Base-by-base conservation (phyloP, 257 asterid species). In the Craterostigma plantagineum region DNA sequence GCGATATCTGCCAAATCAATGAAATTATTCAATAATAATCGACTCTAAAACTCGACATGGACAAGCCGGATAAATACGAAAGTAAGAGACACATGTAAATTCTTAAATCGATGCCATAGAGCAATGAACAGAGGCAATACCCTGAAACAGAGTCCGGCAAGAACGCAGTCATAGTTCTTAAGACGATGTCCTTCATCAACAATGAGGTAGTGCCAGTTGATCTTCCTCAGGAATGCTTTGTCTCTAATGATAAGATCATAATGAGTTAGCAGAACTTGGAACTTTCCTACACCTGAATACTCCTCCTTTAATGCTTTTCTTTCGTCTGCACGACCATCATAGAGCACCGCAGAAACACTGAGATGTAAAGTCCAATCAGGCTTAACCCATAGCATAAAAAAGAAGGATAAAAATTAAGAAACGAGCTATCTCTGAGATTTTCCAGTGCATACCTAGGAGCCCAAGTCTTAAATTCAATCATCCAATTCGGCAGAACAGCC, bases 111-210 rank as follows among this genome's bases (percentile, higher is more conserved):
- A 23, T 23, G 30, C 6, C 30, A 23, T 6, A 23, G 30, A 23
- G 6, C 30, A 23, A 23, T 2, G 6, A 23, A 23, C 30, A 23
- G 30, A 65, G 62, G 45, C 39, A 65, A 54, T 75, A 90, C 99
- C 99, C 91, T 43, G 92, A 59, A 55, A 75, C 38, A 83, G 66
- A 67, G 99, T 90, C 64, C 78, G 45, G 92, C 83, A 65, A 90
- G 95, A 57, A 83, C 95, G 58, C 84, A 90, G 47, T 90, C 99
- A 10, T 57, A 86, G 60, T 90, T 90, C 65, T 90, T 83, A 40
- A 90, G 76, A 35, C 95, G 78, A 63, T 90, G 99, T 33, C 99
- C 99, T 80, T 90, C 99, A 33, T 90, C 99, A 61, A 90, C 91
- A 57, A 90, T 65, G 77, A 90, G 67, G 73, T 90, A 90, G 69